Percentiles rank a stretch among this genome's conserved stretches.
Conservation (phyloP, 345 rosid species). For the Cochlearia excelsa region DNA sequence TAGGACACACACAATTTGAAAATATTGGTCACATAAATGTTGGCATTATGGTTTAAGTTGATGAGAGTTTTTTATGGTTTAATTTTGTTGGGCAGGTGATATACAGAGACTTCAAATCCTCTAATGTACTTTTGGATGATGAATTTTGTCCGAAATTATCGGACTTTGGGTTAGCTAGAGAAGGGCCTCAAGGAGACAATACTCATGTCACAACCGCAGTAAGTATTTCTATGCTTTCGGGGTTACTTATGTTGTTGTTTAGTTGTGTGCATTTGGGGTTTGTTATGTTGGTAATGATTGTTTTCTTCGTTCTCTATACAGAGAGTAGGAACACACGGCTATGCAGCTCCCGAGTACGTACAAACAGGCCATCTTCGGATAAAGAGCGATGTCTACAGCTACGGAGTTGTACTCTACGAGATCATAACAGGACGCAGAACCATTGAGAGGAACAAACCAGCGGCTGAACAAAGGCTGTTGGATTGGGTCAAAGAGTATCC, state of each 20-base stretch:
- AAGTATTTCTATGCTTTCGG: constrained; percentile 34
- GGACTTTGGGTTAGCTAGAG: constrained; percentile 93
- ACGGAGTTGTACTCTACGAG: constrained; percentile 84
- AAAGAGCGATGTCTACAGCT: constrained; percentile 86
- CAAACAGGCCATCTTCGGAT: constrained; percentile 75
- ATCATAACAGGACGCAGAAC: constrained; percentile 75
- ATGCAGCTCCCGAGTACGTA: constrained; percentile 91
- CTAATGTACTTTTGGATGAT: constrained; percentile 74
- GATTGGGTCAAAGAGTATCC: constrained; percentile 81
- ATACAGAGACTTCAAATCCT: constrained; percentile 75
- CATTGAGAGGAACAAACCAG: constrained; percentile 65
- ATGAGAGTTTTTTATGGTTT: constrained; percentile 4
- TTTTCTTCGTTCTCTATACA: constrained; percentile 19
- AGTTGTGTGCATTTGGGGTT: not conserved
- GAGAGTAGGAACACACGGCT: constrained; percentile 86
- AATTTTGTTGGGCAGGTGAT: constrained; percentile 50
- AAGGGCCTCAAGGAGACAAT: constrained; percentile 70
- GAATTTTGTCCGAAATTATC: constrained; percentile 71
- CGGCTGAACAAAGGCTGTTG: constrained; percentile 54
- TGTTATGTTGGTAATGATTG: not conserved
- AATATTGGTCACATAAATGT: not conserved
- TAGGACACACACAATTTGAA: not conserved
- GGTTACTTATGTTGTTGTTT: no score
- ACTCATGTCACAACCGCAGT: constrained; percentile 90
- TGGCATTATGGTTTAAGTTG: not conserved